Base-by-base conservation (phyloP, 2,329 filamentous ascomycete species). In the Botrytis cinerea region DNA sequence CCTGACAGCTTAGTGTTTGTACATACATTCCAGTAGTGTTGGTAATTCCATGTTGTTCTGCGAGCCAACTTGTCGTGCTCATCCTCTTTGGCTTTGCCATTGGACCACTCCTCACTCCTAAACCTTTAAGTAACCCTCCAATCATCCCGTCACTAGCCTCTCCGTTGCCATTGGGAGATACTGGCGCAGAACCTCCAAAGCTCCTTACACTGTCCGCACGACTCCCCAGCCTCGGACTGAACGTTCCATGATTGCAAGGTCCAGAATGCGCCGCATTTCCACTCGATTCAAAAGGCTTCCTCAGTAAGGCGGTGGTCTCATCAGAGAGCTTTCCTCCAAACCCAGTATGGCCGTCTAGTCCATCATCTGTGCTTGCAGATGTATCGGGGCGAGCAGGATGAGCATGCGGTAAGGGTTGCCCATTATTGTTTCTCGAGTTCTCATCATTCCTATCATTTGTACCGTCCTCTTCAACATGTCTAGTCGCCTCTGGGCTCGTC, bases 11-110 rank as follows among this genome's bases (percentile, higher is more conserved):
- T 12, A 7, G 35, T n/a, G 25, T 18, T 35, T 35, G 28, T 70
- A 82, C 89, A 77, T 84, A 94, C 94, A 97, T 95, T 75, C 89
- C 85, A 73, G 89, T 87, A 35, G 88, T 90, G 80, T 94, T 90
- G 79, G 90, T 90, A 78, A 97, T 86, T 45, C 93, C 93, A 78
- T 95, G 90, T 70, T 87, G 87, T 78, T 91, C 87, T 12, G 92
- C 92, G 54, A 97, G 86, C 78, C 87, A 90, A 75, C 89, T 89
- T 69, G 93, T 94, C 20, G 90, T 92, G 76, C 89, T 91, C 85
- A 91, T 91, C 81, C 91, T 92, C 80, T 90, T 90, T 75, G 82
- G 80, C 79, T 72, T 72, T 51, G 62, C 76, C 77, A 45, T 72
- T 63, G 67, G 59, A 51, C 74, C 76, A 73, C 77, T 76, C 51